Conservation (phyloP, 768 basidiomycete genomes). For the Lentinus tigrinus region DNA sequence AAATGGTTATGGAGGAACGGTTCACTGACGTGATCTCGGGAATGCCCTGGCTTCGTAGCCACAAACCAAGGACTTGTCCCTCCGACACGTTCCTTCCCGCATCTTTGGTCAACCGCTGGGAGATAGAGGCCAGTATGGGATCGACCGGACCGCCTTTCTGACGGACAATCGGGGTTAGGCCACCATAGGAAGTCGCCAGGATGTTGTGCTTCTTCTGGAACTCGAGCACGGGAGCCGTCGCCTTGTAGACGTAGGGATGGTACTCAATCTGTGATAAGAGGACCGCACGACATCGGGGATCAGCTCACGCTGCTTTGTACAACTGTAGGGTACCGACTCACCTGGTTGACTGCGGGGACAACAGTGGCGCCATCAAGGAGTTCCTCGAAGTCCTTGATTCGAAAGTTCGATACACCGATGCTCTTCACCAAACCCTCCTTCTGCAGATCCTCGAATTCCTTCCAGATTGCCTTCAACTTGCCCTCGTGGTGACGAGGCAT, state of each 20-base stretch:
- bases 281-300: constrained; percentile 5
- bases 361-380: constrained; percentile 44
- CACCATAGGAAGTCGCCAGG: constrained; percentile 25
- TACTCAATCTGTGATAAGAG: constrained; percentile 33
- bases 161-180: constrained; percentile 28
- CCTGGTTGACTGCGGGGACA: constrained; percentile 55
- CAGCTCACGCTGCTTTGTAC: constrained; percentile 32
- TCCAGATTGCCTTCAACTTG: constrained; percentile 40
- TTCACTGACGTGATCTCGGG: constrained; percentile 32
- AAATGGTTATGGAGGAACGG: neutral
- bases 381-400: constrained; percentile 39
- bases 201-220: constrained; percentile 26
- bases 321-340: constrained; percentile 17
- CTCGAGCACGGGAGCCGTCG: constrained; percentile 25
- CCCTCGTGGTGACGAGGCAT: constrained; percentile 24
- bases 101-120: constrained; percentile 22
- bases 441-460: constrained; percentile 41
- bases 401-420: constrained; percentile 60
- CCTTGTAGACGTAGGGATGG: constrained; percentile 39
- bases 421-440: constrained; percentile 38
- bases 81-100: constrained; percentile 25
- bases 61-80: constrained; percentile 30
- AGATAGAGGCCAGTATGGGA: constrained; percentile 35
- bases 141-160: constrained; percentile 38
- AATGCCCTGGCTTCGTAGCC: constrained; percentile 32